These are phyloP conservation scores for Wallemia mellicola DNA, from an alignment of 1,284 basidiomycete species.

Conservation along the genomic window DNA sequence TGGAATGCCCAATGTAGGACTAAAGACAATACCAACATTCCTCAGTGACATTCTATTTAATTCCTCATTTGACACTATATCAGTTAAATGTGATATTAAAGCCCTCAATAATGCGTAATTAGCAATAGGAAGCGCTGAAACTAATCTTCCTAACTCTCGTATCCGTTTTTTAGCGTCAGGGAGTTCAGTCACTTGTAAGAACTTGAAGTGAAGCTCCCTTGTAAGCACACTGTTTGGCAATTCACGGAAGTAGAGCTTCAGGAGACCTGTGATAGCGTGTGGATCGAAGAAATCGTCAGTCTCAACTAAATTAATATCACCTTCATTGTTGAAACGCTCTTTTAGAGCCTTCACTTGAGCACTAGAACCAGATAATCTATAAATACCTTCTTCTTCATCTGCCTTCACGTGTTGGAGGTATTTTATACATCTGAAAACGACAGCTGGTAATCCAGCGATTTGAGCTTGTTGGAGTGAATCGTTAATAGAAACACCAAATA, in stretches of 20 bases:
- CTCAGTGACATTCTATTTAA: conserved; percentile 97
- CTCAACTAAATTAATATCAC: conserved; percentile 57
- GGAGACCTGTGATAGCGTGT: conserved; percentile 69
- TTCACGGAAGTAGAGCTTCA: conserved; percentile 71
- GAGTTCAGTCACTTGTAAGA: conserved; percentile 63
- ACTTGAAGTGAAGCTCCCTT: conserved; percentile 57
- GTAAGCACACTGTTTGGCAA: conserved; percentile 68
- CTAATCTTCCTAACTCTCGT: conserved; percentile 51
- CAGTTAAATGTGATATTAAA: conserved; percentile 76
- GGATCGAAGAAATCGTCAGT: conserved; percentile 78
- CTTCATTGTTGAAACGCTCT: conserved; percentile 81
- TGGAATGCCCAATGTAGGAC: conserved; percentile 75
- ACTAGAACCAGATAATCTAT: conserved; percentile 68
- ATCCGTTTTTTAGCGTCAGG: conserved; percentile 64
- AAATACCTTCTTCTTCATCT: conserved; percentile 89
- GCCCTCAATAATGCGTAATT: conserved; percentile 85
- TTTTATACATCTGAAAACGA: conserved; percentile 76
- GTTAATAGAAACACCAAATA: conserved; percentile 65
- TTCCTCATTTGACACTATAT: conserved; percentile 65
- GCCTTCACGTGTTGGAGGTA: conserved; percentile 71
- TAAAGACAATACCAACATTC: conserved; percentile 94
- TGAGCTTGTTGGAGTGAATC: conserved; percentile 66
- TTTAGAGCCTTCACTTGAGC: conserved; percentile 79
- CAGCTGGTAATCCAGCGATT: conserved; percentile 67
- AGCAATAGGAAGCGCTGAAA: conserved; percentile 55